Conservation (phyloP, 805 yeast species). For the Candida vartiovaarae region DNA sequence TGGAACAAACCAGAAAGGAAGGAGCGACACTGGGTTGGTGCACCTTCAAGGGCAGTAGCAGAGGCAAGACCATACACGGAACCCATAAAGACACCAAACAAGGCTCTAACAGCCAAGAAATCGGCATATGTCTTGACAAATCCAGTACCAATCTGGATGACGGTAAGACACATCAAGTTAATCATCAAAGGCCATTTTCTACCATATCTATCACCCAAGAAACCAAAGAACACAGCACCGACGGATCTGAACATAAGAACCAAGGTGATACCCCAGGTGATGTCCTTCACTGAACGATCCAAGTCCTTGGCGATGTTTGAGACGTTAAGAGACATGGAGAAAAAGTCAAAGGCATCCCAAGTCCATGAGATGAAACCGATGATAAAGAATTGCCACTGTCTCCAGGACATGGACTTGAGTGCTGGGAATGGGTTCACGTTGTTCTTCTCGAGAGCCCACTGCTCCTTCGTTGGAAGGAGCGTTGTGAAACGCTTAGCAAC, state of each 20-base stretch:
- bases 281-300: conserved; percentile 37
- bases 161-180: conserved; percentile 39
- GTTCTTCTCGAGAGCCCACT: conserved; percentile 28
- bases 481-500: conserved; percentile 39
- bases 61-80: conserved; percentile 39
- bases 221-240: conserved; percentile 58
- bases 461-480: conserved; percentile 40
- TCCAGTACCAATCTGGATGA: conserved; percentile 57
- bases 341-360: conserved; percentile 61
- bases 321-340: conserved; percentile 48
- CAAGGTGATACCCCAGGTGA: conserved; percentile 54
- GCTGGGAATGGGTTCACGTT: conserved; percentile 59
- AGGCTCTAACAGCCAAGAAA: conserved; percentile 54
- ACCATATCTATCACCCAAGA: conserved; percentile 52
- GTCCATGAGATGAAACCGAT: conserved; percentile 56
- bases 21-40: conserved; percentile 48
- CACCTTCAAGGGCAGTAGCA: conserved; percentile 36
- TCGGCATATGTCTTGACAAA: conserved; percentile 49
- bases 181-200: conserved; percentile 50
- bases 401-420: conserved; percentile 37
- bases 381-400: conserved; percentile 47
- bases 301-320: conserved; percentile 39
- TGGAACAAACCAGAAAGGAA: conserved; percentile 64
- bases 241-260: conserved; percentile 64
- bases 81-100: conserved; percentile 54